Conservation (phyloP, 1,284 basidiomycete genomes). For the Vanrija humicola region DNA sequence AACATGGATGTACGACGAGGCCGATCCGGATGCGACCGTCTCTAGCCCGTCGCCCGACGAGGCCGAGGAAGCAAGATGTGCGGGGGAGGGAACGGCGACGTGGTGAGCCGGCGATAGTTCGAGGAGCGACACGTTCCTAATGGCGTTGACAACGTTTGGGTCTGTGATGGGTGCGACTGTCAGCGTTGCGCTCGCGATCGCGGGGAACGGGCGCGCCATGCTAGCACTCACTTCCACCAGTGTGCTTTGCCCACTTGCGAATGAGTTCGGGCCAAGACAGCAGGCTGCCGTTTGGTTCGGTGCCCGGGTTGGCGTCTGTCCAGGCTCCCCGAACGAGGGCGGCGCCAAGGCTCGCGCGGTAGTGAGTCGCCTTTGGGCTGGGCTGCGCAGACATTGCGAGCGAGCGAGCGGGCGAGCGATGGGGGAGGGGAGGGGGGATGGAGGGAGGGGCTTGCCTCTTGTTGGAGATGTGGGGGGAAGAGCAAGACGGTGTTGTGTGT, state of each 20-base stretch:
- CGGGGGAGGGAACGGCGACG: constrained; percentile 8
- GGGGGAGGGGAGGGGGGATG: no score
- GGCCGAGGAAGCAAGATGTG: constrained; percentile 16
- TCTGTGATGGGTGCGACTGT: constrained; percentile 18
- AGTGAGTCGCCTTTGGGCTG: constrained; percentile 44
- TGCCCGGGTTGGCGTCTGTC: constrained; percentile 56
- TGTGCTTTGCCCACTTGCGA: constrained; percentile 85
- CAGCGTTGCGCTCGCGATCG: neutral
- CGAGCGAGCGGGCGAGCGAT: no score
- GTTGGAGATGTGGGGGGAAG: no score
- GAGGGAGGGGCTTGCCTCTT: no score
- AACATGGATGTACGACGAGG: constrained; percentile 39
- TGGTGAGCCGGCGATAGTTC: constrained; percentile 35
- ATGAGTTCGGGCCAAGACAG: constrained; percentile 75
- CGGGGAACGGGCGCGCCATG: neutral
- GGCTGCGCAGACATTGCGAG: neutral
- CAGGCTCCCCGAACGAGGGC: constrained; percentile 46
- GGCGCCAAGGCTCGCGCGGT: constrained; percentile 32
- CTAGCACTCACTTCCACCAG: constrained; percentile 50
- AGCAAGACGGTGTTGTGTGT: no score
- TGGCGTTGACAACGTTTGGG: constrained; percentile 31
- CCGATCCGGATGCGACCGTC: constrained; percentile 17
- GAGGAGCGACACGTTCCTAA: constrained; percentile 42
- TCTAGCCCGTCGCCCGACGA: constrained; percentile 24
- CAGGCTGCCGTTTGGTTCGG: constrained; percentile 56